Base-by-base conservation (phyloP, 2,329 filamentous ascomycete genomes). In the Pleurostoma richardsiae region DNA sequence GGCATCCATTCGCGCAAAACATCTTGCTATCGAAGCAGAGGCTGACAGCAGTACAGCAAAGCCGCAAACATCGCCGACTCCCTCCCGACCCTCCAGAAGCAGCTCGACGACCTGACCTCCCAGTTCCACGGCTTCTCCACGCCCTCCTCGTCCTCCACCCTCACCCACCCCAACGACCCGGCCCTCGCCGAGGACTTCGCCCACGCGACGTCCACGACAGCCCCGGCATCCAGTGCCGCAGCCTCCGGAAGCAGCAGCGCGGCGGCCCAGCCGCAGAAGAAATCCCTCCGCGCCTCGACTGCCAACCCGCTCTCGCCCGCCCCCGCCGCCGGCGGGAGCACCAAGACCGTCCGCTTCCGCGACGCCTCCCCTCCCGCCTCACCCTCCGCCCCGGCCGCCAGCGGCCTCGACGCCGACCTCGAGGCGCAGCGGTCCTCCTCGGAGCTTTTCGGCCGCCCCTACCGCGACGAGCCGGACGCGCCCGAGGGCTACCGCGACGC, bases 271-370 rank as follows among this genome's bases (percentile, higher is more conserved):
- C 38, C 52, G 10, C 40, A 55, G 44, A 54, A 59, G 46, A 44
- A 47, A 10, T 49, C 52, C 28, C 46, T 60, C 49, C 59, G 60
- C 60, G 61, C 60, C 60, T 63, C 58, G 51, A 59, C 65, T 43
- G 54, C 53, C 56, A 54, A 53, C 49, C 19, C 19, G 19, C 19
- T 19, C 19, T 19, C 19, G 19, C 19, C 19, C 19, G 56, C 49
- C 36, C 52, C 60, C 43, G 44, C 31, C 38, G 48, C 51, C 28
- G 42, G 41, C 39, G 40, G 44, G 41, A 50, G 41, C 41, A 62
- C 81, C 45, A 92, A 94, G 67, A 85, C 85, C n/a, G 90, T 96
- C 41, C 87, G 90, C 49, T 96, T 96, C 77, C 85, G 81, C 60
- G 88, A 95, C 66, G 76, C 79, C 10, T 75, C 79, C 45, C 44